A percentile compares a stretch with the other conserved stretches of the same genome.
These are phyloP conservation scores for Trebouxia sp. DNA, from an alignment of 139 green algal species.

Conservation along the genomic window DNA sequence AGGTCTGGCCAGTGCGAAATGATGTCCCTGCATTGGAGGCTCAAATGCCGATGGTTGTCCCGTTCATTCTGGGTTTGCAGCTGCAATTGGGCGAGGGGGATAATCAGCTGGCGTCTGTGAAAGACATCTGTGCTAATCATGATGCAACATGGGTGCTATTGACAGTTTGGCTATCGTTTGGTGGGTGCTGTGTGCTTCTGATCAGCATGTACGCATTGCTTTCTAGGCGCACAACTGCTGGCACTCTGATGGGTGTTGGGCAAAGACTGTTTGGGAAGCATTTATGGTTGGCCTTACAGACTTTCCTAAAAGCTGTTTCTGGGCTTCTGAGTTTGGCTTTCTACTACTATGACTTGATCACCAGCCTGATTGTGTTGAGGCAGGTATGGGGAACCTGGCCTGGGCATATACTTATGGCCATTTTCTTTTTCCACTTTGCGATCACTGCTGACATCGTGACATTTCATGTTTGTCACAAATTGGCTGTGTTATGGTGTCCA, in stretches of 20 bases:
- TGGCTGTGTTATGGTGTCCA: neutral
- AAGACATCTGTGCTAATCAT: neutral
- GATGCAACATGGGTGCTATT: neutral
- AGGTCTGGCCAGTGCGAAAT: neutral
- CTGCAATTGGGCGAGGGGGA: neutral
- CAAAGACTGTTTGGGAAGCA: too few relatives aligned
- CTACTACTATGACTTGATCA: conserved; percentile 11
- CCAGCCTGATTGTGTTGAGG: neutral
- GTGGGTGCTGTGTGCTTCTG: neutral
- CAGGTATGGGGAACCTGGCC: neutral
- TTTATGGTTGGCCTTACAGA: neutral
- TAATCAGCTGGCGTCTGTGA: conserved; percentile 1
- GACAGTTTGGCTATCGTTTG: neutral
- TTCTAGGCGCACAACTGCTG: neutral
- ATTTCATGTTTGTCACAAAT: neutral
- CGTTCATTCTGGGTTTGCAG: neutral
- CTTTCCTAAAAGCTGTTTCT: neutral
- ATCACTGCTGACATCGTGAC: neutral
- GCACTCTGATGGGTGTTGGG: neutral
- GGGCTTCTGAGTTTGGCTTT: neutral
- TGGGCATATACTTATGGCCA: neutral
- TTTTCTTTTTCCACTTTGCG: neutral
- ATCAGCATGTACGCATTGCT: neutral
- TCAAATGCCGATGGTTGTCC: neutral
- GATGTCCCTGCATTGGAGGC: neutral